These are phyloP conservation scores for Bipolaris gigantea DNA, from an alignment of 2,329 filamentous ascomycete species.

Conservation along the genomic window DNA sequence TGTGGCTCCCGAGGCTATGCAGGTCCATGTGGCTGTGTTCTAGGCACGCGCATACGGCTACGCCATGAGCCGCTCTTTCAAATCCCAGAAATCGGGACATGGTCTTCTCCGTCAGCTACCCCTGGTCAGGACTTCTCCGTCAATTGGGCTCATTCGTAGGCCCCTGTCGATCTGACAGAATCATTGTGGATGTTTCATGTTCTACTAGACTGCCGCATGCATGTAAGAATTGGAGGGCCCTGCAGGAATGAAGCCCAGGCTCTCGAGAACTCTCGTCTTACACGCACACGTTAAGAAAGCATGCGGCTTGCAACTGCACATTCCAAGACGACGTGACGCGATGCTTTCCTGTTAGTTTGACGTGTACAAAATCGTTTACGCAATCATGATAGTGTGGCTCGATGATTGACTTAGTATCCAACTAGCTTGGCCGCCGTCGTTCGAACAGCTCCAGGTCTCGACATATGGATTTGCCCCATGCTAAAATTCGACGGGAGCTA, in stretches of 20 bases:
- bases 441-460: not conserved
- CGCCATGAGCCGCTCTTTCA: not conserved
- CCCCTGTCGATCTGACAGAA: slow-evolving; percentile 1
- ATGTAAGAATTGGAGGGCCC: not conserved
- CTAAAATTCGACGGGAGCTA: slow-evolving; percentile 4
- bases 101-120: not conserved
- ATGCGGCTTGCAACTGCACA: not conserved
- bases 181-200: slow-evolving; percentile 1
- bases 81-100: not conserved
- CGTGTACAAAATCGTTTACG: not conserved
- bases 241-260: not conserved
- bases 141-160: not conserved
- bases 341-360: not conserved
- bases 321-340: not conserved
- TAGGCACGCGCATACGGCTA: not conserved
- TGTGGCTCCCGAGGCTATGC: not conserved
- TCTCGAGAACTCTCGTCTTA: not conserved
- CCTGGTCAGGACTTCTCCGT: not conserved
- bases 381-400: not conserved
- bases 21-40: slow-evolving; percentile 3
- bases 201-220: slow-evolving; percentile 1
- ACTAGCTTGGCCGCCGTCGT: not conserved
- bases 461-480: not conserved
- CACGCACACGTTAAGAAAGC: not conserved
- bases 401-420: not conserved